Conservation (phyloP, 2,329 filamentous ascomycete genomes). For the Westerdykella sp. region DNA sequence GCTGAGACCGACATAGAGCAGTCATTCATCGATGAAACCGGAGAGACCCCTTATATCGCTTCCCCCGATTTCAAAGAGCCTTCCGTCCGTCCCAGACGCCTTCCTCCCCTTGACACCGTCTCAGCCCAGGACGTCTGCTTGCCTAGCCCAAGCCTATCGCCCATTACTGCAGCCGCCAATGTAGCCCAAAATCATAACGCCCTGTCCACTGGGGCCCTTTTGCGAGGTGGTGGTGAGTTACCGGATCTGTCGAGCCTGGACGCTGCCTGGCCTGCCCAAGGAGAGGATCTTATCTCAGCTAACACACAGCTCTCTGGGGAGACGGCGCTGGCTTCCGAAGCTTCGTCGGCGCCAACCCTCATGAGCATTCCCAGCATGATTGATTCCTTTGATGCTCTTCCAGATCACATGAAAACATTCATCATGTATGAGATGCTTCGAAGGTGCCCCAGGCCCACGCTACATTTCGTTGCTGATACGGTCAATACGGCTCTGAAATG, state of each 20-base stretch:
- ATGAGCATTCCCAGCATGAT: slow-evolving; percentile 82
- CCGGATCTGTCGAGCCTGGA: slow-evolving; percentile 34
- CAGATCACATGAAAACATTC: slow-evolving; percentile 85
- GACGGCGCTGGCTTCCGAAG: too few species aligned
- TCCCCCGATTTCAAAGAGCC: too few species aligned
- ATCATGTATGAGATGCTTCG: slow-evolving; percentile 95
- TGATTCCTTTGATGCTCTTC: slow-evolving; percentile 85
- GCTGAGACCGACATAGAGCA: too few species aligned
- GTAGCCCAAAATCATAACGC: slow-evolving; percentile 36
- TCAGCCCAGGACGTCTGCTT: slow-evolving; percentile 82
- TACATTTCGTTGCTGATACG: slow-evolving; percentile 81
- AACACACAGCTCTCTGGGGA: slow-evolving; percentile 18
- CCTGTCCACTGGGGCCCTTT: slow-evolving; percentile 15
- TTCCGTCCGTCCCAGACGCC: slow-evolving; percentile 21
- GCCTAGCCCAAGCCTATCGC: slow-evolving; percentile 89
- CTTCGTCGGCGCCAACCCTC: slow-evolving; percentile 38
- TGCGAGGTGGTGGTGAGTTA: not conserved
- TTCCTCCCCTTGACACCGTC: slow-evolving; percentile 58
- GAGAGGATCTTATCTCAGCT: not conserved
- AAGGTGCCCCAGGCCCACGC: slow-evolving; percentile 77
- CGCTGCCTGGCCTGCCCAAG: slow-evolving; percentile 7
- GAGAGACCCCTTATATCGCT: too few species aligned
- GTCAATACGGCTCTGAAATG: slow-evolving; percentile 94
- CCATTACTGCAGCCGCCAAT: slow-evolving; percentile 72
- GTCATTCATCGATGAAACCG: too few species aligned